phyloP scores from a whole-genome alignment of 768 basidiomycete species.

The Boletus reticulatus region DNA sequence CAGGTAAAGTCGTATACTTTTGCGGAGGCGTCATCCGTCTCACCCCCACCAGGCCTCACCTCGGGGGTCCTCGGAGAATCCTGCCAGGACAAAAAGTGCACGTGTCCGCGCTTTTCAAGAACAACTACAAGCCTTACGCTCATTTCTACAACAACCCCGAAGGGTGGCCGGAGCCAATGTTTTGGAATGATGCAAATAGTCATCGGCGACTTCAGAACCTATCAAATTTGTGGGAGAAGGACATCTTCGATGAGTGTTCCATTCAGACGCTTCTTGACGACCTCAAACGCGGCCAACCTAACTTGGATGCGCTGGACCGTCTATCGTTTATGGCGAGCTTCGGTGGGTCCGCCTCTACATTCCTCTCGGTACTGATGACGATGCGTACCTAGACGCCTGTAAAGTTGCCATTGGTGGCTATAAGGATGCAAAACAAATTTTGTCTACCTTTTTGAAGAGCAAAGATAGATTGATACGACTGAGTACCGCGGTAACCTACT shows the following conservation, averaged over 20 bases:
- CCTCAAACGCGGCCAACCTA: conserved; percentile 16
- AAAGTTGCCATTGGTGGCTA: conserved; percentile 4
- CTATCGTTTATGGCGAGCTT: conserved; percentile 31
- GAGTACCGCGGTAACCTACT: conserved; percentile 25
- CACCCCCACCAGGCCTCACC: conserved; percentile 23
- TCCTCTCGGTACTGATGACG: not conserved
- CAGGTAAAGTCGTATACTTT: conserved; percentile 7
- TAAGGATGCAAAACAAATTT: not conserved
- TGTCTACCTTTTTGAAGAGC: conserved; percentile 15
- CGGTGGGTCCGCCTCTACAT: conserved; percentile 9
- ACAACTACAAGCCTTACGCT: conserved; percentile 27
- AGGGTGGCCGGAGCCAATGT: conserved; percentile 29
- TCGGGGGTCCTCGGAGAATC: conserved; percentile 25
- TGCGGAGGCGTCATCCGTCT: not conserved
- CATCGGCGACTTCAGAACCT: conserved; percentile 17
- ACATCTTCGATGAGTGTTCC: conserved; percentile 25
- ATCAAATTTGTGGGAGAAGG: conserved; percentile 28
- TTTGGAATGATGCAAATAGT: conserved; percentile 28
- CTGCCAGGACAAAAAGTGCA: conserved; percentile 32
- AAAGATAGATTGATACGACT: conserved; percentile 19
- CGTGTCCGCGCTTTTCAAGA: conserved; percentile 30
- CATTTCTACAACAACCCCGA: conserved; percentile 20
- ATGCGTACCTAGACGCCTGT: conserved; percentile 10
- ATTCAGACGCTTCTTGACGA: conserved; percentile 14
- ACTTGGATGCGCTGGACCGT: conserved; percentile 24